A percentile compares a stretch with the other conserved stretches of the same genome.
These are phyloP conservation scores for Sistotremastrum suecicum DNA, from an alignment of 768 basidiomycete species.

Conservation along the genomic window DNA sequence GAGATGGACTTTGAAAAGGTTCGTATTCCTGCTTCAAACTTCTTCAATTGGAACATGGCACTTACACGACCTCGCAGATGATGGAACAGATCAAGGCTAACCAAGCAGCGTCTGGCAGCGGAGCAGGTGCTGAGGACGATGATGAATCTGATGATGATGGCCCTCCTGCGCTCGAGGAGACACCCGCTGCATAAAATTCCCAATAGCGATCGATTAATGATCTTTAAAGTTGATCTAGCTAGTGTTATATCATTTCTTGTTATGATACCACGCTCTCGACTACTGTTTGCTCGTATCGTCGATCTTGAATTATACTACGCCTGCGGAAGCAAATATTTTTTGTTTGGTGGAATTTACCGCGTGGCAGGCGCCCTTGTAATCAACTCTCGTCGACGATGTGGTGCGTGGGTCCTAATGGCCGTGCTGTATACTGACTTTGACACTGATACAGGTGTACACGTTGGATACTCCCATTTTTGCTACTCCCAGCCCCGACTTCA, in stretches of 20 bases:
- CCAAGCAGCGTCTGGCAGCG: slow-evolving; percentile 10
- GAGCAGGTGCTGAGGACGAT: slow-evolving; percentile 20
- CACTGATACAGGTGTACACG: slow-evolving; percentile 55
- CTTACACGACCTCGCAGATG: slow-evolving; percentile 19
- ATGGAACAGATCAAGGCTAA: slow-evolving; percentile 18
- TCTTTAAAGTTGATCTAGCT: no score
- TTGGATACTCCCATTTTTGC: slow-evolving; percentile 68
- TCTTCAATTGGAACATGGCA: not conserved
- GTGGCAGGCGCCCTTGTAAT: no score
- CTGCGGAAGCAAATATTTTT: no score
- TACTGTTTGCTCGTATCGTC: no score
- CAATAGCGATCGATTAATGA: no score
- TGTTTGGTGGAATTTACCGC: no score
- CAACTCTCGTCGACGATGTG: no score
- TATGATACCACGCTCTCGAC: no score
- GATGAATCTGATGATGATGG: slow-evolving; percentile 48
- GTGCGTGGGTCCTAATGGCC: no score
- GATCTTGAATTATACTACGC: no score
- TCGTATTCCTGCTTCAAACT: slow-evolving; percentile 5
- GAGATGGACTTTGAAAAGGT: slow-evolving; percentile 57
- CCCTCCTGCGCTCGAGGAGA: slow-evolving; percentile 73
- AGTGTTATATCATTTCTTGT: no score
- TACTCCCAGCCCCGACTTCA: slow-evolving; percentile 68
- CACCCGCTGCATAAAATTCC: slow-evolving; percentile 2
- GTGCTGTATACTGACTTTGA: not conserved